Conservation (phyloP, 1,284 basidiomycete species). For the Trichosporon sp. region DNA sequence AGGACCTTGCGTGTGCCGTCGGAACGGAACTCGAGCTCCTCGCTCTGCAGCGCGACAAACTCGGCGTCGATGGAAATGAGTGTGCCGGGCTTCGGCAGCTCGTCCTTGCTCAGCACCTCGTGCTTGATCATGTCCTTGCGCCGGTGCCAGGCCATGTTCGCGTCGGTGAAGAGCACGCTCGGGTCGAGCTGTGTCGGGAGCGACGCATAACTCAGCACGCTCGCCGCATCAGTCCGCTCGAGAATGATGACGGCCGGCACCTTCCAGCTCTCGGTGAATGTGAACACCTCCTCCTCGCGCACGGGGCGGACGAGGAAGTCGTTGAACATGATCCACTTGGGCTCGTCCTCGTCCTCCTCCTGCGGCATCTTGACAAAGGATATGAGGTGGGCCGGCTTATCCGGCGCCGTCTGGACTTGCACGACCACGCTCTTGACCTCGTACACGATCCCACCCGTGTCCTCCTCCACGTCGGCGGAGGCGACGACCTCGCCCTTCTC, state of each 20-base stretch:
- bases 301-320: slow-evolving; percentile 90
- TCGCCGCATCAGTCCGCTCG: slow-evolving; percentile 70
- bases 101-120: slow-evolving; percentile 69
- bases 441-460: slow-evolving; percentile 65
- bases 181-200: slow-evolving; percentile 72
- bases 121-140: slow-evolving; percentile 76
- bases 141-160: slow-evolving; percentile 83
- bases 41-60: slow-evolving; percentile 96
- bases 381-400: slow-evolving; percentile 81
- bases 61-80: slow-evolving; percentile 95
- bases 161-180: slow-evolving; percentile 79
- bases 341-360: slow-evolving; percentile 60
- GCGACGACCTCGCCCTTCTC: slow-evolving; percentile 61
- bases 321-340: slow-evolving; percentile 93
- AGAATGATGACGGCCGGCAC: slow-evolving; percentile 87
- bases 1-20: slow-evolving; percentile 93
- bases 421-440: slow-evolving; percentile 71
- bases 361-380: slow-evolving; percentile 78
- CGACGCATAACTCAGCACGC: slow-evolving; percentile 65
- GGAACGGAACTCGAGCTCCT: slow-evolving; percentile 91
- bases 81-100: slow-evolving; percentile 81
- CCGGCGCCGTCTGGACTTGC: slow-evolving; percentile 72
- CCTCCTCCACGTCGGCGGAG: slow-evolving; percentile 29
- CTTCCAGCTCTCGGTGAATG: slow-evolving; percentile 90
- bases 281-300: slow-evolving; percentile 79